Conservation (phyloP, 495 filamentous ascomycete species). For the Hypomontagnella submonticulosa region DNA sequence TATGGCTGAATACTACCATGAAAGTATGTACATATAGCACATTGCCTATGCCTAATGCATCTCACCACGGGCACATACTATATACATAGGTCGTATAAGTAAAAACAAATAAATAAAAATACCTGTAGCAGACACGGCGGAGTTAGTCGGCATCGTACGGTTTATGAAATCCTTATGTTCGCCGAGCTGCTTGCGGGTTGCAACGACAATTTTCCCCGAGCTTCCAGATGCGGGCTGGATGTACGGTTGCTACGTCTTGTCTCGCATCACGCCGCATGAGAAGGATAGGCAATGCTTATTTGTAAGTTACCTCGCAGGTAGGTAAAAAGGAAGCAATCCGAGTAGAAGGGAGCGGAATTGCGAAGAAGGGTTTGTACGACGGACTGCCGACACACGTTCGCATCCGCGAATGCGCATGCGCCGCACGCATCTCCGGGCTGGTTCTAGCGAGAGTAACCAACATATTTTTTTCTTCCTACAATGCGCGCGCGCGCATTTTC, state of each 20-base stretch:
- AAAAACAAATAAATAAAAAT: background rate
- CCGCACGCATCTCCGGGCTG: constrained; percentile 23
- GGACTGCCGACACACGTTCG: constrained; percentile 19
- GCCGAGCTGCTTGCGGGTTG: constrained; percentile 16
- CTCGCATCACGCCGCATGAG: constrained; percentile 30
- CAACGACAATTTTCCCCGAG: constrained; percentile 27
- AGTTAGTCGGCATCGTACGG: constrained; percentile 22
- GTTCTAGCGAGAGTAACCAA: constrained; percentile 19
- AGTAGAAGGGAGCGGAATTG: background rate
- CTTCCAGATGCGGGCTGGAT: constrained; percentile 35
- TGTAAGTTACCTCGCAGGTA: constrained; percentile 11
- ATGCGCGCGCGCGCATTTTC: too few relatives aligned
- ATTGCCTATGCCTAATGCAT: background rate
- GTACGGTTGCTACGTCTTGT: constrained; percentile 32
- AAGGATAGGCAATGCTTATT: constrained; percentile 17
- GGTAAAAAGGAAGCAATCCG: background rate
- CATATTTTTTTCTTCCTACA: background rate
- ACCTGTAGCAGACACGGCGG: constrained; percentile 11
- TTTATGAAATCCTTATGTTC: constrained; percentile 5
- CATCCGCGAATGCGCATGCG: constrained; percentile 15
- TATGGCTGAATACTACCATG: constrained; percentile 30
- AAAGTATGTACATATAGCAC: constrained; percentile 5
- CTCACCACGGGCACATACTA: constrained; percentile 10
- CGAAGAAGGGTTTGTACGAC: constrained; percentile 12
- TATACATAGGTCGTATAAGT: constrained; percentile 3